Base-by-base conservation (phyloP, 2,329 filamentous ascomycete species). In the Penicillium sp. region DNA sequence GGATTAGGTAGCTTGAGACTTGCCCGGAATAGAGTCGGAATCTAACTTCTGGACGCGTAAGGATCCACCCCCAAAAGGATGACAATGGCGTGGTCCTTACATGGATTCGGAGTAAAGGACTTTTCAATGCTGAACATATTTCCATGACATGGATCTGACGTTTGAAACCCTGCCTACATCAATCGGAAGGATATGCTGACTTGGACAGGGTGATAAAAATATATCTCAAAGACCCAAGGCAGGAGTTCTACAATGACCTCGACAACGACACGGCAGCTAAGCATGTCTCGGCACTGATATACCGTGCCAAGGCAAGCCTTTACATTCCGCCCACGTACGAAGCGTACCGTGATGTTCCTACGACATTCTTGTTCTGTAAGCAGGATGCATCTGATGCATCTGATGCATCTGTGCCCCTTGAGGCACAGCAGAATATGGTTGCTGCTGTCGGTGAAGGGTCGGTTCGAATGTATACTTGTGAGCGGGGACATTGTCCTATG, bases 401-500 rank as follows among this genome's bases (percentile, higher is more conserved):
- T n/a, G 38, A 22, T 12, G 9, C 38, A 42, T 22, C 35, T 15
- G 22, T 22, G 8, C 38, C 38, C n/a, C 2, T 42, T 10, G n/a
- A 22, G 38, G 38, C 7, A 10, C n/a, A 12, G 9, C n/a, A 42
- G 8, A n/a, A n/a, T 19, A 19, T 42, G 38, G n/a, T 12, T 4
- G 9, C 38, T 19, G n/a, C 38, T 22, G 9, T 42, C 10, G 38
- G 38, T 3, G 38, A 42, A 42, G n/a, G n/a, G 15, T 2, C 2
- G 9, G 9, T 49, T 17, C 50, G 22, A 15, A 50, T 40, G 24
- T 30, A 56, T 53, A 37, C 38, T 4, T 61, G 59, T 38, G 42
- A 49, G 2, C 30, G 40, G 5, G 56, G 49, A 3, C 45, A 61
- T 38, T 47, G 33, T 13, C 35, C 33, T 17, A 59, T 61, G 56